phyloP scores from a whole-genome alignment of 2,329 filamentous ascomycete species.

The Aureobasidium sp. region DNA sequence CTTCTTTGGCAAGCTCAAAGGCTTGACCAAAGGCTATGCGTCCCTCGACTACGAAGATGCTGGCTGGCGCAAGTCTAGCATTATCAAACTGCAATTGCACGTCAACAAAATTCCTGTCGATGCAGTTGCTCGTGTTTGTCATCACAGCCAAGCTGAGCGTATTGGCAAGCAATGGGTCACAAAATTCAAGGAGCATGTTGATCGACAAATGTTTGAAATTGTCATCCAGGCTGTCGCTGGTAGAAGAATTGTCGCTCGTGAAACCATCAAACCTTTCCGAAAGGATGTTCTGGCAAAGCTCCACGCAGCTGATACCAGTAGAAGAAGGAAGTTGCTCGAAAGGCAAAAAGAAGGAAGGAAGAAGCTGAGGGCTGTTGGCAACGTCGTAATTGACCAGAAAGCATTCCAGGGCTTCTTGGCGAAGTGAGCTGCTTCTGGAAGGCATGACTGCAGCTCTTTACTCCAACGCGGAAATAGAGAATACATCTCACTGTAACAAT shows the following conservation, averaged over 20 bases:
- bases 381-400: conserved; percentile 92
- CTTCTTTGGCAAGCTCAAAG: conserved; percentile 94
- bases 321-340: conserved; percentile 80
- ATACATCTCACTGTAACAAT: not conserved
- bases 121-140: conserved; percentile 85
- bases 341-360: conserved; percentile 96
- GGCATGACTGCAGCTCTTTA: not conserved
- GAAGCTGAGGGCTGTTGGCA: conserved; percentile 71
- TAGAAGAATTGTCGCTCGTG: conserved; percentile 74
- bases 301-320: conserved; percentile 79
- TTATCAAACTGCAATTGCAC: conserved; percentile 84
- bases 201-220: conserved; percentile 94
- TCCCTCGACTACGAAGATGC: conserved; percentile 95
- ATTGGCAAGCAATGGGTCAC: conserved; percentile 82
- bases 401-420: conserved; percentile 91
- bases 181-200: conserved; percentile 95
- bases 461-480: not conserved
- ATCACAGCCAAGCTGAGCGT: conserved; percentile 70
- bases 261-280: conserved; percentile 92
- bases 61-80: conserved; percentile 70
- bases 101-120: conserved; percentile 93
- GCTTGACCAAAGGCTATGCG: conserved; percentile 88
- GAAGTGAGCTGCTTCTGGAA: conserved; percentile 45
- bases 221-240: conserved; percentile 79
- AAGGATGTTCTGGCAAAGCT: conserved; percentile 93